Conservation (phyloP, 1,284 basidiomycete genomes). For the Pseudozyma tsukubaensis region DNA sequence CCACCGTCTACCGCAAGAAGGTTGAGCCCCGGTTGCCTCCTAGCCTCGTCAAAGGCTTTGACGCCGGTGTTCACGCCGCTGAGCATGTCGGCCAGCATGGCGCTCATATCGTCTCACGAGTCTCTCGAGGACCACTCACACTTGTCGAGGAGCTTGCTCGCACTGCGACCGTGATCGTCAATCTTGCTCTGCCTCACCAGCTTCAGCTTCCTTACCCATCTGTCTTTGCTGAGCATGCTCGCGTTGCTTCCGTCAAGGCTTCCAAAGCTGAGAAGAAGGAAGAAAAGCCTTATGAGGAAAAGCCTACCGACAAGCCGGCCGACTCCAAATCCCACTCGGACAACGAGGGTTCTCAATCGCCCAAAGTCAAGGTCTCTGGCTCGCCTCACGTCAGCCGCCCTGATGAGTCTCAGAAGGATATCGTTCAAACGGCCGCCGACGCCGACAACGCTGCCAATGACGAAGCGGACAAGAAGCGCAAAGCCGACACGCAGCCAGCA, state of each 20-base stretch:
- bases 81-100: slow-evolving; percentile 28
- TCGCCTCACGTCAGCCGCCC: slow-evolving; percentile 14
- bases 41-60: slow-evolving; percentile 39
- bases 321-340: not conserved
- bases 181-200: slow-evolving; percentile 29
- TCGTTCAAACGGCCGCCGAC: slow-evolving; percentile 1
- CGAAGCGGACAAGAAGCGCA: slow-evolving; percentile 14
- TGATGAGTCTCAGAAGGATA: not conserved
- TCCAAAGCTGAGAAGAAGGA: slow-evolving; percentile 6
- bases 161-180: slow-evolving; percentile 27
- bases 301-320: not conserved
- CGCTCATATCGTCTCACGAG: slow-evolving; percentile 15
- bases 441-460: slow-evolving; percentile 4
- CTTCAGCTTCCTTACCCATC: slow-evolving; percentile 44
- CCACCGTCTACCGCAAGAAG: slow-evolving; percentile 13
- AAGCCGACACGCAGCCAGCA: slow-evolving; percentile 11
- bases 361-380: slow-evolving; percentile 32
- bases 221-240: slow-evolving; percentile 23
- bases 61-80: slow-evolving; percentile 25
- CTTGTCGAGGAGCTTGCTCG: slow-evolving; percentile 32
- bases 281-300: slow-evolving; percentile 2
- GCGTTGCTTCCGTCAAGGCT: not conserved
- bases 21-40: slow-evolving; percentile 34
- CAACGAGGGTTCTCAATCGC: slow-evolving; percentile 19
- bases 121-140: slow-evolving; percentile 30